Conservation (phyloP, 2,329 filamentous ascomycete species). For the Cladosporium sp. region DNA sequence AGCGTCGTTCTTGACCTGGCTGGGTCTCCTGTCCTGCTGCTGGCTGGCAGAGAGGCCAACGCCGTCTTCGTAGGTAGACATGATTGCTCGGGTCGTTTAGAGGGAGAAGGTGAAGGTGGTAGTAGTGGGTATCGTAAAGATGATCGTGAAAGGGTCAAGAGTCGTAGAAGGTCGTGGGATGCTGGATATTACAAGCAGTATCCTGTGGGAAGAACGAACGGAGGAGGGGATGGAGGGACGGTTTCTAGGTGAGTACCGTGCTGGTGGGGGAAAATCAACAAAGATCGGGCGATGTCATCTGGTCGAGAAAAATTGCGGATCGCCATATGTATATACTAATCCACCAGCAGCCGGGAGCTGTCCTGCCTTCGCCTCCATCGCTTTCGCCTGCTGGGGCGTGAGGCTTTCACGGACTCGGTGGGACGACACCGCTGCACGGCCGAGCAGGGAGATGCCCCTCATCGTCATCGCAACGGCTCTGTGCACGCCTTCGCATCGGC, state of each 20-base stretch:
- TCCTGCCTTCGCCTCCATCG: neutral
- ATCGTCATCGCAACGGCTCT: constrained; percentile 8
- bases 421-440: constrained; percentile 4
- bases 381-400: neutral
- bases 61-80: constrained; percentile 57
- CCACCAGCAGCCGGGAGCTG: neutral
- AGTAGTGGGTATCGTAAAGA: neutral
- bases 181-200: neutral
- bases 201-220: neutral
- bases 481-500: neutral
- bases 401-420: constrained; percentile 7
- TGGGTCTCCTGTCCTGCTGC: constrained; percentile 27
- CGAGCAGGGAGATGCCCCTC: constrained; percentile 2
- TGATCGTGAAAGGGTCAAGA: constrained; percentile 2
- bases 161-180: constrained; percentile 6
- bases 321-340: constrained; percentile 10
- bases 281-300: constrained; percentile 13
- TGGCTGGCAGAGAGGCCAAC: constrained; percentile 36
- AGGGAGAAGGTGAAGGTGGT: constrained; percentile 13
- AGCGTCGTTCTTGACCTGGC: constrained; percentile 17
- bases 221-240: neutral
- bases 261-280: constrained; percentile 6
- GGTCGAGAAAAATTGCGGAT: constrained; percentile 8
- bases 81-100: constrained; percentile 34
- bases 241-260: neutral